These are phyloP conservation scores for Scleroderma bovista DNA, from an alignment of 768 basidiomycete species.

Conservation along the genomic window DNA sequence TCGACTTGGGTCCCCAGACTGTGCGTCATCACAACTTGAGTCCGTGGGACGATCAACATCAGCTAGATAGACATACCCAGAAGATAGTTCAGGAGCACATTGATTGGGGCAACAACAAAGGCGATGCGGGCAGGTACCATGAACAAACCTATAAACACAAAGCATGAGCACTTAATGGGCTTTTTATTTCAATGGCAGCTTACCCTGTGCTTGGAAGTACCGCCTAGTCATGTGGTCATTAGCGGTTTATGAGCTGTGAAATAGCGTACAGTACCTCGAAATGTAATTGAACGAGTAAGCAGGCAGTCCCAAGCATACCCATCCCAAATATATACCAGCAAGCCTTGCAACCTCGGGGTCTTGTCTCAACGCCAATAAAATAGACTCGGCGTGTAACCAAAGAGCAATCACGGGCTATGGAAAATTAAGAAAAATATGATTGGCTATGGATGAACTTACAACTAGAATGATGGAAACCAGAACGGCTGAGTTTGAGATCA, in stretches of 20 bases:
- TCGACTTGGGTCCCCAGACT: slow-evolving; percentile 78
- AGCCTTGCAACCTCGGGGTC: slow-evolving; percentile 77
- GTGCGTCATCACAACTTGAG: slow-evolving; percentile 29
- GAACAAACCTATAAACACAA: slow-evolving; percentile 54
- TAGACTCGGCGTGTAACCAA: slow-evolving; percentile 79
- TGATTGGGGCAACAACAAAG: slow-evolving; percentile 74
- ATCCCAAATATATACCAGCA: slow-evolving; percentile 70
- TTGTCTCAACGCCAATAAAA: slow-evolving; percentile 69
- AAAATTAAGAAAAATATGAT: not conserved
- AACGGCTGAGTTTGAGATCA: slow-evolving; percentile 36
- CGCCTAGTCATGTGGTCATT: slow-evolving; percentile 20
- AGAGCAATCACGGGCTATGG: slow-evolving; percentile 50
- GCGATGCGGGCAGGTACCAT: slow-evolving; percentile 80
- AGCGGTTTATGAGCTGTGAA: not conserved
- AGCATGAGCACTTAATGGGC: slow-evolving; percentile 17
- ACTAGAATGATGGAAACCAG: slow-evolving; percentile 52
- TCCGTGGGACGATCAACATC: not conserved
- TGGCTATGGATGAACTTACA: slow-evolving; percentile 36
- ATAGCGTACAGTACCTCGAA: slow-evolving; percentile 31
- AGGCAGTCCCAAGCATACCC: slow-evolving; percentile 71
- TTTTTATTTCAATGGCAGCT: slow-evolving; percentile 32
- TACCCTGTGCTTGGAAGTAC: slow-evolving; percentile 77
- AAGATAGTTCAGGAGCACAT: slow-evolving; percentile 72
- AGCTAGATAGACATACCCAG: slow-evolving; percentile 48
- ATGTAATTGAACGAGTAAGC: slow-evolving; percentile 52